Evolutionary conservation across 371 early-diverging fungal species (phyloP).

Genomic region (Rhizopus arrhizus): DNA sequence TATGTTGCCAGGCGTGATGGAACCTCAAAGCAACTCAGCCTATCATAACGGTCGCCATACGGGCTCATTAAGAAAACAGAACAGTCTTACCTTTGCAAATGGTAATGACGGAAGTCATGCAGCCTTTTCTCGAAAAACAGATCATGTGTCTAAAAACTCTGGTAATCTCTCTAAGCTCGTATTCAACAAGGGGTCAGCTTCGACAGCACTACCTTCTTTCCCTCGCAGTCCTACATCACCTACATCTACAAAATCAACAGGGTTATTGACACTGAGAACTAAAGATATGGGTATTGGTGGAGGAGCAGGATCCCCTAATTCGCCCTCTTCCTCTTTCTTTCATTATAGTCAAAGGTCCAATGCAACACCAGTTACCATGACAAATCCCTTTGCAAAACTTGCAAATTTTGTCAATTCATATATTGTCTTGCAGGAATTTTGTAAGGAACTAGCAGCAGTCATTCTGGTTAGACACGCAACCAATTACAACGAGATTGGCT

Average conservation of each 20-base stretch:
- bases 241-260: conserved; percentile 35
- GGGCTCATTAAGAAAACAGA: conserved; percentile 13
- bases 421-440: conserved; percentile 68
- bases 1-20: conserved; percentile 18
- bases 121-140: conserved; percentile 7
- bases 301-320: conserved; percentile 19
- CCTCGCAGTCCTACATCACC: conserved; percentile 39
- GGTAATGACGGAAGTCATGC: not conserved
- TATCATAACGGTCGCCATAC: conserved; percentile 18
- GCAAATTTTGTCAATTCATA: conserved; percentile 65
- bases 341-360: conserved; percentile 49
- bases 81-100: not conserved
- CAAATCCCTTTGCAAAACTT: conserved; percentile 54
- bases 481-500: conserved; percentile 44
- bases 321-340: conserved; percentile 50
- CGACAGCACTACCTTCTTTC: conserved; percentile 18
- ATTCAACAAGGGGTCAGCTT: conserved; percentile 31
- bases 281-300: conserved; percentile 30
- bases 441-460: conserved; percentile 66
- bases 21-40: conserved; percentile 12
- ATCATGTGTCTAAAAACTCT: conserved; percentile 3
- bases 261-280: conserved; percentile 25
- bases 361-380: conserved; percentile 56
- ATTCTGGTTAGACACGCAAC: conserved; percentile 61
- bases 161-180: conserved; percentile 34